Evolutionary conservation across 306 rosid species (phyloP), one percentile per base, ranked within the genome.

Genomic region (Acacia melanoxylon): DNA sequence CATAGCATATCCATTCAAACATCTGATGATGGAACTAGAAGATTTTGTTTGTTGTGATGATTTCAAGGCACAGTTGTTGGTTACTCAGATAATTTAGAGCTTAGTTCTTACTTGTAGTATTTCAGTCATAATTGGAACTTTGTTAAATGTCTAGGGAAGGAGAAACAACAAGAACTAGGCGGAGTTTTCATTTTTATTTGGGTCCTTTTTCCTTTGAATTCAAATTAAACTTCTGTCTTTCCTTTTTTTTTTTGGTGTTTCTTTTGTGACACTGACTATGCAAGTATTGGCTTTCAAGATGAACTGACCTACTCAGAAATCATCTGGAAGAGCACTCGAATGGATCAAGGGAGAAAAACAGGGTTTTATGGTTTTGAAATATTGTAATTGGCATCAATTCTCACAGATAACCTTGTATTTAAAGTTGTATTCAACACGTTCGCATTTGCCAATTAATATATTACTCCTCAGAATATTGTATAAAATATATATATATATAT

Each of bases 1-100:
- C 33, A 48, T 25, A 40, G 78, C 58, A 80, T 67, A 77, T 83
- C 81, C 74, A 68, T 27, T 13, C 68, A 11, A 80, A 48, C 76
- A 80, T 67, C 68, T 14, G 31, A 74, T 74, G 83, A 12, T 51
- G 58, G 56, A 61, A 84, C 61, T 82, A 62, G 25, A 56, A 51
- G 54, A 20, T 77, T 31, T 52, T 74, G 15, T 45, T 69, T 58
- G 65, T 25, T 74, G 5, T 58, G 72, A 48, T 82, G 51, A 74
- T 16, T 51, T 74, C 40, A 31, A 44, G 82, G 82, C 73, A 41
- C 48, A 45, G 44, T 49, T 59, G 22, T 69, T 52, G 76, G 85
- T 72, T 42, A 63, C 41, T 29, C 37, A 62, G 68, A 27, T 62
- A 62, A 13, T 5, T 2, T 31, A 63, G 69, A 63, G 42, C 10